Evolutionary conservation across 2,329 filamentous ascomycete genomes (phyloP).

Genomic region (Sporothrix schenckii): DNA sequence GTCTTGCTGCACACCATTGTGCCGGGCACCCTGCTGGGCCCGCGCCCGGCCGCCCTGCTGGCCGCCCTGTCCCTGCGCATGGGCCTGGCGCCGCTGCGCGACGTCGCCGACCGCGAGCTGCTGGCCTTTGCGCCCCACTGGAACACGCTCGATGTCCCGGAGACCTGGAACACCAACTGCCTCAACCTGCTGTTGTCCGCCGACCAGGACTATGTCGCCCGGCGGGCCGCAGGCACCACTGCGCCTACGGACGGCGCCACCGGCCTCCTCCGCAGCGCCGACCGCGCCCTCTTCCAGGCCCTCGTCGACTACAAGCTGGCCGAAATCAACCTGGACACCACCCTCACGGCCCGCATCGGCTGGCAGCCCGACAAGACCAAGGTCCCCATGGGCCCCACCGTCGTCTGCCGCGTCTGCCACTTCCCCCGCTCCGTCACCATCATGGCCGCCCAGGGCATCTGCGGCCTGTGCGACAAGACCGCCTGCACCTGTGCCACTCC

Average conservation of each 20-base stretch:
- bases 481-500: constrained; percentile 35
- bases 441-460: constrained; percentile 48
- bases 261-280: constrained; percentile 43
- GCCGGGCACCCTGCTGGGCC: constrained; percentile 52
- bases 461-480: constrained; percentile 47
- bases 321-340: constrained; percentile 51
- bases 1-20: constrained; percentile 53
- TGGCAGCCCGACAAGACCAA: constrained; percentile 53
- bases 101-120: constrained; percentile 49
- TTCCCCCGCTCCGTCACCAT: constrained; percentile 55
- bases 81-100: constrained; percentile 49
- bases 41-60: constrained; percentile 51
- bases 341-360: constrained; percentile 48
- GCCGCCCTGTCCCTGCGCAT: constrained; percentile 54
- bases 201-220: constrained; percentile 42
- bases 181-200: constrained; percentile 53
- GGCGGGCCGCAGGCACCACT: constrained; percentile 21
- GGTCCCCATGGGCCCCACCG: constrained; percentile 49
- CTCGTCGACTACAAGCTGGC: constrained; percentile 53
- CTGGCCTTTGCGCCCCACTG: constrained; percentile 48
- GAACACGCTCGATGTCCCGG: constrained; percentile 53
- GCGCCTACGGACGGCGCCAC: constrained; percentile 27
- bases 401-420: constrained; percentile 48
- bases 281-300: constrained; percentile 49
- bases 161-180: constrained; percentile 55